Base-by-base conservation (phyloP, 208 protist genomes). In the Jaenimonas drosophilae region DNA sequence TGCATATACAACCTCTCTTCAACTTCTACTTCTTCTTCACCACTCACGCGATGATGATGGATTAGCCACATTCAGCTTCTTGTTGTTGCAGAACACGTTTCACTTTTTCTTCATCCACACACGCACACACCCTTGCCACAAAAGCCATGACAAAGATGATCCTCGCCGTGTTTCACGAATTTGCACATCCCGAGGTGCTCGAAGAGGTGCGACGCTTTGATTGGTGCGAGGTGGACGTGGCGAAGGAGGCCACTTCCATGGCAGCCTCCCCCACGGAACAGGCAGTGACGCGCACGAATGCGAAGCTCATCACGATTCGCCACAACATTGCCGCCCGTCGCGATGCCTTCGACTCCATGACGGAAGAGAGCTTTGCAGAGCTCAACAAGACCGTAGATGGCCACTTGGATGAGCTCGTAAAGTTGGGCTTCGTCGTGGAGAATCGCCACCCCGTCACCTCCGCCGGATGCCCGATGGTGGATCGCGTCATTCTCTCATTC, bases 81-180 rank as follows among this genome's bases (percentile, higher is more conserved):
- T n/a, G n/a, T n/a, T n/a, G n/a, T n/a, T n/a, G n/a, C n/a, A n/a
- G n/a, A n/a, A n/a, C n/a, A n/a, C n/a, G n/a, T n/a, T n/a, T n/a
- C n/a, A n/a, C n/a, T n/a, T n/a, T n/a, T n/a, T n/a, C n/a, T n/a
- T n/a, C n/a, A n/a, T n/a, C n/a, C n/a, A n/a, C n/a, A n/a, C n/a
- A n/a, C n/a, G n/a, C n/a, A n/a, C n/a, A n/a, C n/a, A n/a, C n/a
- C n/a, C n/a, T n/a, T n/a, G n/a, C n/a, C n/a, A n/a, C n/a, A n/a
- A n/a, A n/a, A n/a, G n/a, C n/a, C n/a, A n/a, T n/a, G n/a, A n/a
- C n/a, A 14, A 12, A 12, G 12, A 86, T 91, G 75, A 67, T 65
- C 17, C 44, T 91, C 4, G 77, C 76, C 16, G 83, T 91, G 2
- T 91, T 91, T 51, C 25, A 84, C 29, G 83, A 91, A 49, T 91